A percentile compares a stretch with the other conserved stretches of the same genome.
phyloP scores from a whole-genome alignment of 2,329 filamentous ascomycete species.

The Colletotrichum sojae region DNA sequence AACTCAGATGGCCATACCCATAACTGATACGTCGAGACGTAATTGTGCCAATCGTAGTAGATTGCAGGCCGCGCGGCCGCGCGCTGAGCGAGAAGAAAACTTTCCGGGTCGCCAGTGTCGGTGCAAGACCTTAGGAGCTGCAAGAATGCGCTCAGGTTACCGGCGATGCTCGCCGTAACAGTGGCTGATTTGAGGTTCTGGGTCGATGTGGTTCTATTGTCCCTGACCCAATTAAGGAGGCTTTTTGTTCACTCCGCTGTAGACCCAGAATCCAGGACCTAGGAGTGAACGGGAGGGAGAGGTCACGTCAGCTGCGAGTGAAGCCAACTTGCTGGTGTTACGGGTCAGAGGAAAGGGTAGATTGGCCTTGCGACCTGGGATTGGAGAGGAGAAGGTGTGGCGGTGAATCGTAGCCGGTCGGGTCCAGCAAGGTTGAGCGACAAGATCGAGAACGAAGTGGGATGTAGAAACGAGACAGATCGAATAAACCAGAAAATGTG shows the following conservation, averaged over 20 bases:
- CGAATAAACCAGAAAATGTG: constrained; percentile 5
- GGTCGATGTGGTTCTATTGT: constrained; percentile 41
- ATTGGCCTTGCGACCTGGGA: constrained; percentile 39
- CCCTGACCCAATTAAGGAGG: constrained; percentile 85
- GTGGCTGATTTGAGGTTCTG: neutral
- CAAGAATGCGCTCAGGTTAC: constrained; percentile 6
- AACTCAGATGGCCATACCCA: constrained; percentile 36
- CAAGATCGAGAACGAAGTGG: too few species aligned
- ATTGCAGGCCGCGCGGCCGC: constrained; percentile 39
- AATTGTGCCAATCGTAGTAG: constrained; percentile 17
- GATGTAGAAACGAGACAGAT: constrained; percentile 20
- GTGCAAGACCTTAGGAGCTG: constrained; percentile 5
- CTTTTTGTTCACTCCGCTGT: constrained; percentile 96
- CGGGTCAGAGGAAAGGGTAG: constrained; percentile 44
- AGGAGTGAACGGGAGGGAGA: constrained; percentile 90
- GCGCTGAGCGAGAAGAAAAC: constrained; percentile 23
- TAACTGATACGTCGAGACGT: constrained; percentile 30
- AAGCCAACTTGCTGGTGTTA: constrained; percentile 93
- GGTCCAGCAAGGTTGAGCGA: too few species aligned
- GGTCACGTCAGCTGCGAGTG: constrained; percentile 78
- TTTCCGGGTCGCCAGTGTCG: constrained; percentile 24
- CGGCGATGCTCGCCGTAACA: constrained; percentile 10
- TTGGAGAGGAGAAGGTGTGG: neutral
- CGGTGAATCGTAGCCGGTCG: too few species aligned
- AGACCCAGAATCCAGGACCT: constrained; percentile 94